phyloP scores from a whole-genome alignment of 306 rosid genomes.

The cucumber (Cucumis sativus) region Cucumber_9930_V3 NC_026660.2:16479001-16479500 shows the following conservation, averaged over 20 bases:
- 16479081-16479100: conserved; percentile 7
- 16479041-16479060: conserved; percentile 1
- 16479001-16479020: conserved; percentile 62
- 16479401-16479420: conserved; percentile 25
- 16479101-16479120: conserved; percentile 27
- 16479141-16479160: conserved; percentile 61
- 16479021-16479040: conserved; percentile 89
- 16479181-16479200: conserved; percentile 18
- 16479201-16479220: conserved; percentile 15
- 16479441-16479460: conserved; percentile 21
- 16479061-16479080: conserved; percentile 15
- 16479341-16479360: conserved; percentile 24
- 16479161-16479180: conserved; percentile 64
- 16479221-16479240: conserved; percentile 14
- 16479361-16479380: conserved; percentile 17
- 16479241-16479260: conserved; percentile 11
- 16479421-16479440: conserved; percentile 24
- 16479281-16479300: conserved; percentile 18
- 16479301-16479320: conserved; percentile 19
- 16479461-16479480: conserved; percentile 17
- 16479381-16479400: conserved; percentile 19
- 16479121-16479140: conserved; percentile 59
- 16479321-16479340: conserved; percentile 13
- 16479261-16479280: conserved; percentile 26
- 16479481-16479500: conserved; percentile 24